Base-by-base conservation (phyloP, 495 filamentous ascomycete species). In the Diplogelasinospora grovesii region DNA sequence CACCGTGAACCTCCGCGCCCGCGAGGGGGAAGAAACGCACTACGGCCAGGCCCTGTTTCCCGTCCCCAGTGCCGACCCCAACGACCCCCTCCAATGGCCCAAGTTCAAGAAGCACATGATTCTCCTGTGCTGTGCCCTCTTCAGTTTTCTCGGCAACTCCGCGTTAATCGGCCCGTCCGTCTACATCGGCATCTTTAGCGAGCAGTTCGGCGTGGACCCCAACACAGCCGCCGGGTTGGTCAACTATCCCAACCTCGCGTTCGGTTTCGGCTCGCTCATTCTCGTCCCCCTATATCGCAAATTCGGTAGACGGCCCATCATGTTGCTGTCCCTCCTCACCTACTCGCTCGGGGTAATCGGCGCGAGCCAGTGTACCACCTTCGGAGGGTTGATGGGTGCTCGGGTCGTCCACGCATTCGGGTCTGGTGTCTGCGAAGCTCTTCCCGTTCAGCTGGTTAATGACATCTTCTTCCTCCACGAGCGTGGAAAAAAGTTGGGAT, bases 401-500 rank as follows among this genome's bases (percentile, higher is more conserved):
- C 67, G 73, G 41, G 63, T 79, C 7, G 54, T 84, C 8, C 79
- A 81, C 48, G 76, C 75, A 1, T 67, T 84, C 39, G 79, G 75
- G 8, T 76, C 77, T 21, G 79, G 68, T 2, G 64, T 71, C 9
- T 64, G 67, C 21, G 69, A 83, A 59, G 80, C 77, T 1, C 63
- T 81, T 3, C 73, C 76, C 32, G 77, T 78, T 0, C 70, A 78
- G 39, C 67, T 84, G 16, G 82, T 83, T 41, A 70, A 77, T 9
- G 79, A 83, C 43, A 75, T 81, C 38, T 77, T 79, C 56, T 82
- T 83, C 60, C 56, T 83, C 1, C 77, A 84, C 50, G 78, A 82
- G 47, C 66, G 80, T 30, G 79, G 79, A 18, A 73, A 74, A 26
- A 78, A 78, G 50, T 78, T 82, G 41, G 82, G 78, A 0, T 62